These are phyloP conservation scores for Penicillium brasilianum DNA, from an alignment of 2,329 filamentous ascomycete species.

Conservation along the genomic window DNA sequence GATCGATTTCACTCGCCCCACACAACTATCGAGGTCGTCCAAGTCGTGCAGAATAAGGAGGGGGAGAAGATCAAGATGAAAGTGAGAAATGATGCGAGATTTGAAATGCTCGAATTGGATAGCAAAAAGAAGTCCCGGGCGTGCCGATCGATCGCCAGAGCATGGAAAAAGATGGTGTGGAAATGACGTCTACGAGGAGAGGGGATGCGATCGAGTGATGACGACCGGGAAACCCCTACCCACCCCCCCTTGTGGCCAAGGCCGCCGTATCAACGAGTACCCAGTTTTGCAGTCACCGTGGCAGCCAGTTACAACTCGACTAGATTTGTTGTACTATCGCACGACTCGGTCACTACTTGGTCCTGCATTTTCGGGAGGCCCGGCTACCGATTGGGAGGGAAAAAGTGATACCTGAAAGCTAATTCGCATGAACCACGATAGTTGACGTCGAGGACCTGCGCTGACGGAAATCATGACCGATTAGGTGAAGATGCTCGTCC, in stretches of 20 bases:
- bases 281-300: background rate
- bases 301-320: background rate
- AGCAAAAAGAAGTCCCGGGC: constrained; percentile 3
- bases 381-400: constrained; percentile 18
- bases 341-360: background rate
- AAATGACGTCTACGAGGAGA: constrained; percentile 44
- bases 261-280: no score
- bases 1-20: constrained; percentile 24
- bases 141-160: constrained; percentile 13
- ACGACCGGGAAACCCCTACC: constrained; percentile 19
- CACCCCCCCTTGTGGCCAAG: no score
- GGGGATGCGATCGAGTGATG: constrained; percentile 23
- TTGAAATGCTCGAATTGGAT: background rate
- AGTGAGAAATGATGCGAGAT: constrained; percentile 5
- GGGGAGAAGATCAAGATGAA: constrained; percentile 1
- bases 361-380: constrained; percentile 18
- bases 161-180: constrained; percentile 22
- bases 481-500: background rate
- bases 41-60: background rate
- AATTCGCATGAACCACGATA: constrained; percentile 18
- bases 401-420: constrained; percentile 15
- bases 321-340: no score
- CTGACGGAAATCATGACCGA: constrained; percentile 3
- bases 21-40: constrained; percentile 20
- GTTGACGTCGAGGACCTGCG: constrained; percentile 28